Evolutionary conservation across 31 red algal species (phyloP), one percentile per base, ranked within the genome.

Genomic region (Bonnemaisonia californica): DNA sequence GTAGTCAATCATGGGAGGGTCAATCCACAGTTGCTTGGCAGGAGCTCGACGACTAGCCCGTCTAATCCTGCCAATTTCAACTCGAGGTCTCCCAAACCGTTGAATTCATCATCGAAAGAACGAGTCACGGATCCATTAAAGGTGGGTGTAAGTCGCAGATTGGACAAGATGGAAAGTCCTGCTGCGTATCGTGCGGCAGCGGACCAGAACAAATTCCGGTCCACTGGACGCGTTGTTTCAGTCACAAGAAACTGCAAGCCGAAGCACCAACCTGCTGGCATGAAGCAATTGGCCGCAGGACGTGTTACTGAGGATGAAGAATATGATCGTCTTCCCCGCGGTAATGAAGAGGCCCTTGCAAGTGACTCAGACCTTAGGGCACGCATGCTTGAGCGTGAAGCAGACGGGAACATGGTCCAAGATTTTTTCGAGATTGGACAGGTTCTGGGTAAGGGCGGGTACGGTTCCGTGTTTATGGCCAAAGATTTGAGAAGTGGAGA

Each of bases 381-480:
- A 34, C 68, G 69, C 19, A 83, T 87, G 84, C 79, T 88, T 21
- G 91, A 62, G 34, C 59, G 69, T 8, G 84, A 83, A 28, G 83
- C 80, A 23, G 75, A 92, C 63, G 75, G 80, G 16, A 79, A 79
- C 33, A 94, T 88, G 83, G 57, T 59, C 21, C 84, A 94, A 55
- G 91, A 94, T 61, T 78, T 82, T 47, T 96, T 96, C 76, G 93
- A 96, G 79, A 88, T 96, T 76, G 93, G 93, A 41, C 93, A 96
- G 77, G 79, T 91, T 40, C 73, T 96, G 23, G 93, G 93, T 19
- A 86, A 86, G 56, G 93, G 93, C 33, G 93, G 93, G 0, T 96
- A 96, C 45, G 93, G 93, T 35, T 81, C 88, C n/a, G 93, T 96
- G 47, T 91, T 91, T 37, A 86, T 96, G 77, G 93, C 93, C 0